These are phyloP conservation scores for Heliosperma pusillum DNA, from an alignment of 148 eudicot species.

Conservation along the genomic window DNA sequence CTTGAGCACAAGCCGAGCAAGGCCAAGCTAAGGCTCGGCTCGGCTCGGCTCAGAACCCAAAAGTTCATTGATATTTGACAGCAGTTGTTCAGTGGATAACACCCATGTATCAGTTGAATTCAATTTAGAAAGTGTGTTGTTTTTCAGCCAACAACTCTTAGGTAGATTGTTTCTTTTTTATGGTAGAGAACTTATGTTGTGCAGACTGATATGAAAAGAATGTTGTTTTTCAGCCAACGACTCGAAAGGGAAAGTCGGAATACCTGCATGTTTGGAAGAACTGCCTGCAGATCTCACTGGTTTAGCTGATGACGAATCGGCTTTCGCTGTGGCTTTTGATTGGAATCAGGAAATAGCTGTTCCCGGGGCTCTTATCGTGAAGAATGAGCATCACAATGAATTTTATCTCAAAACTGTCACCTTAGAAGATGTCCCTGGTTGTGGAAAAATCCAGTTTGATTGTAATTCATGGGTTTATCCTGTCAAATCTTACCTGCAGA, in stretches of 20 bases:
- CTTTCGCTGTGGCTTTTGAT: slow-evolving; percentile 47
- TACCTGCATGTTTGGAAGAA: slow-evolving; percentile 41
- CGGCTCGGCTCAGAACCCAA: no score
- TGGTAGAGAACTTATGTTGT: background rate
- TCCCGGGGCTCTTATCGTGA: slow-evolving; percentile 70
- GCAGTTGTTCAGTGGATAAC: no score
- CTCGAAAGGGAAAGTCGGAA: slow-evolving; percentile 32
- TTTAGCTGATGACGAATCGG: slow-evolving; percentile 39
- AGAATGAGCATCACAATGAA: slow-evolving; percentile 58
- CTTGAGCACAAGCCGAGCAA: no score
- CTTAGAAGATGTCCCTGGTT: slow-evolving; percentile 46
- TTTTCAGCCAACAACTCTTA: no score
- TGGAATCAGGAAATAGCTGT: slow-evolving; percentile 55
- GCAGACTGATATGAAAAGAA: background rate
- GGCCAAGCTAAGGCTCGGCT: no score
- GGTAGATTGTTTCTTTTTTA: background rate
- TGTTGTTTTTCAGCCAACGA: slow-evolving; percentile 21
- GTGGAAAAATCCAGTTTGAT: slow-evolving; percentile 50
- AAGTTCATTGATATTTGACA: no score
- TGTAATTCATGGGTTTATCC: slow-evolving; percentile 89
- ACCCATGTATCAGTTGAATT: no score
- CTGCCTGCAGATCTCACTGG: slow-evolving; percentile 36
- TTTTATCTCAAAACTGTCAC: slow-evolving; percentile 71
- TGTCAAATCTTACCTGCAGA: slow-evolving; percentile 35
- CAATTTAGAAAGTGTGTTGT: no score